Base-by-base conservation (phyloP, 2,329 filamentous ascomycete species). In the Claviceps fusiformis region DNA sequence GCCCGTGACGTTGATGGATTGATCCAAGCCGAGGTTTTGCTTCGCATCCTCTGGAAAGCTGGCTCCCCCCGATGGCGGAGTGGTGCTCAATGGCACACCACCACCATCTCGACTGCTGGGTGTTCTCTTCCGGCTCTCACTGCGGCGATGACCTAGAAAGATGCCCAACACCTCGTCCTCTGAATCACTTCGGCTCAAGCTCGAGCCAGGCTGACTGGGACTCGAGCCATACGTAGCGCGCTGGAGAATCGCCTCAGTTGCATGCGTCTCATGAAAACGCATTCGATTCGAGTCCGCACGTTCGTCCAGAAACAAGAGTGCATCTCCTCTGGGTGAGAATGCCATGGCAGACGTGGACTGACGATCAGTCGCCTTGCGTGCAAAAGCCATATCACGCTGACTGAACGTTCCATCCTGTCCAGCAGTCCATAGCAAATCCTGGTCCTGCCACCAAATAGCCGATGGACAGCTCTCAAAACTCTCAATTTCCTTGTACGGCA, bases 401-500 rank as follows among this genome's bases (percentile, higher is more conserved):
- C 75, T 77, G 57, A 87, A 85, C 3, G 75, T 65, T 0, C 80
- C 80, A 59, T 86, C 82, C 29, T 73, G 75, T 1, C 82, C 82
- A 7, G 77, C 82, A 1, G 81, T 83, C 83, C 83, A 87, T 0
- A 87, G 67, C 49, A 85, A 73, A 59, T 85, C 82, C 57, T 81
- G 77, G 58, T 82, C 76, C 55, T 79, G 80, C 83, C 83, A 87
- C 7, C 83, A 66, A 17, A 86, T 64, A 1, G 76, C 76, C 9
- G 74, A 75, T 1, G 82, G 82, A 3, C 81, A 76, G 33, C 64
- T 72, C 27, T 80, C 76, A 59, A 84, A 85, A 44, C 77, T 70
- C 56, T 83, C 78, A 50, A 86, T 76, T 60, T 83, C 79, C 59
- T 84, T 83, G 63, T 83, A 85, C 0, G 83, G 82, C 72, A 86